Percentiles rank a stretch among this genome's conserved stretches.
Conservation (phyloP, 805 yeast genomes). For the Candida chilensis region DNA sequence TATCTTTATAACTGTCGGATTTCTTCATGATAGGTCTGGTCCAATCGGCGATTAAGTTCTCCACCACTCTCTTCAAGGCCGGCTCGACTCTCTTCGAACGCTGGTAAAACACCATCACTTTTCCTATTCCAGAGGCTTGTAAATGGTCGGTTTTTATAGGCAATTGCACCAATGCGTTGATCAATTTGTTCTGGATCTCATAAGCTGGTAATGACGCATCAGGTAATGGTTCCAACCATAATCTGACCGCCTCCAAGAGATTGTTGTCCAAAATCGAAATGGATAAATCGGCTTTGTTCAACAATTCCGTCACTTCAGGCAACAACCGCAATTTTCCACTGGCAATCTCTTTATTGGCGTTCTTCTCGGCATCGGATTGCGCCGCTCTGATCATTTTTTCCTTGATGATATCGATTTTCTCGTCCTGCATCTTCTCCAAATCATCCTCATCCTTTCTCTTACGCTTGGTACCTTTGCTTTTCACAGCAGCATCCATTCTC, state of each 20-base stretch:
- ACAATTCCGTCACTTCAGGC: slow-evolving; percentile 66
- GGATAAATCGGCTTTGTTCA: slow-evolving; percentile 77
- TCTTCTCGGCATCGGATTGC: slow-evolving; percentile 56
- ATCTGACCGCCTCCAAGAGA: slow-evolving; percentile 82
- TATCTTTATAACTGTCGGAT: slow-evolving; percentile 88
- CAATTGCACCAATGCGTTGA: slow-evolving; percentile 60
- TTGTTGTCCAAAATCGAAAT: slow-evolving; percentile 93
- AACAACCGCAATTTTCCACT: slow-evolving; percentile 70
- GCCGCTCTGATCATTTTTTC: slow-evolving; percentile 89
- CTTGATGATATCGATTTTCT: slow-evolving; percentile 69
- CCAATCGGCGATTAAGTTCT: slow-evolving; percentile 92
- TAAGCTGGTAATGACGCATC: slow-evolving; percentile 97
- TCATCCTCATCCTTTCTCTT: slow-evolving; percentile 82
- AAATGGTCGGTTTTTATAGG: slow-evolving; percentile 95
- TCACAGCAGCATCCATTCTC: slow-evolving; percentile 68
- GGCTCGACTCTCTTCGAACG: slow-evolving; percentile 86
- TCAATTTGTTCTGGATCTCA: slow-evolving; percentile 86
- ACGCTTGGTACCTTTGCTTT: slow-evolving; percentile 47
- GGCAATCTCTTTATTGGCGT: slow-evolving; percentile 58
- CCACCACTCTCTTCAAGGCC: slow-evolving; percentile 78
- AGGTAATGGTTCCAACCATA: slow-evolving; percentile 97
- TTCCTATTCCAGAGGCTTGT: slow-evolving; percentile 91
- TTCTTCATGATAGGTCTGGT: slow-evolving; percentile 96
- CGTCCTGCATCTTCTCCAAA: slow-evolving; percentile 92
- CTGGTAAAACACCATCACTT: slow-evolving; percentile 88